Percentiles rank a stretch among this genome's conserved stretches.
Conservation (phyloP, 2,329 filamentous ascomycete species). For the Taxawa tesnikishii region DNA sequence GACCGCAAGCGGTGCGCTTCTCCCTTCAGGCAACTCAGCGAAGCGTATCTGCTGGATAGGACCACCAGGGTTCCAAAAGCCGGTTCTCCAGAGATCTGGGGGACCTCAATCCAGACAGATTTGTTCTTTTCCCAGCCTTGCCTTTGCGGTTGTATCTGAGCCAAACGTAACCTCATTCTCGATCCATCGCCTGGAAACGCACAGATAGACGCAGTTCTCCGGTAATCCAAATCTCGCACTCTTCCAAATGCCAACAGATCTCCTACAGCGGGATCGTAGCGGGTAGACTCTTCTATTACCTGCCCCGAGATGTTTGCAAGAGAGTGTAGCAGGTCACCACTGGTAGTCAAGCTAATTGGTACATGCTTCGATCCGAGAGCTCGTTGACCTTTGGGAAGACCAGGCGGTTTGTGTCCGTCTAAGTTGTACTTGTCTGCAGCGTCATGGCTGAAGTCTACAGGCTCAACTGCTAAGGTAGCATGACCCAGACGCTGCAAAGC, state of each 20-base stretch:
- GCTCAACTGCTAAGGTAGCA: slow-evolving; percentile 13
- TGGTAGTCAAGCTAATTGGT: no score
- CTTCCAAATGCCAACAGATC: slow-evolving; percentile 45
- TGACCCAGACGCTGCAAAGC: slow-evolving; percentile 15
- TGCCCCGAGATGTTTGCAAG: slow-evolving; percentile 18
- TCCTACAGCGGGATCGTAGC: slow-evolving; percentile 27
- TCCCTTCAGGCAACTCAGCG: slow-evolving; percentile 28
- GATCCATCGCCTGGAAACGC: slow-evolving; percentile 37
- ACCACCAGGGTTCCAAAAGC: slow-evolving; percentile 42
- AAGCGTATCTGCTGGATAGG: slow-evolving; percentile 45
- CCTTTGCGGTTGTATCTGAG: slow-evolving; percentile 36
- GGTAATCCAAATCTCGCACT: slow-evolving; percentile 27
- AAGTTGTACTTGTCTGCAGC: slow-evolving; percentile 1
- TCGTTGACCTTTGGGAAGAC: slow-evolving; percentile 14
- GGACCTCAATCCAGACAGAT: slow-evolving; percentile 35
- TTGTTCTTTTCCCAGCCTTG: slow-evolving; percentile 42
- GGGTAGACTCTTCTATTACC: slow-evolving; percentile 16
- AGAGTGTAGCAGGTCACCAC: slow-evolving; percentile 7
- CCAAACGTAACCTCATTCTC: slow-evolving; percentile 46
- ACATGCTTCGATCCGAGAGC: no score
- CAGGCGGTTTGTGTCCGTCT: neutral
- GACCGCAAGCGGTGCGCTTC: slow-evolving; percentile 35
- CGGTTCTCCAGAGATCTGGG: slow-evolving; percentile 34
- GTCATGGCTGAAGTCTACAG: slow-evolving; percentile 7
- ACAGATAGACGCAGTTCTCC: slow-evolving; percentile 20